Evolutionary conservation across 345 rosid species (phyloP), one percentile per base, ranked within the genome.

Genomic region (Rhizophora apiculata): DNA sequence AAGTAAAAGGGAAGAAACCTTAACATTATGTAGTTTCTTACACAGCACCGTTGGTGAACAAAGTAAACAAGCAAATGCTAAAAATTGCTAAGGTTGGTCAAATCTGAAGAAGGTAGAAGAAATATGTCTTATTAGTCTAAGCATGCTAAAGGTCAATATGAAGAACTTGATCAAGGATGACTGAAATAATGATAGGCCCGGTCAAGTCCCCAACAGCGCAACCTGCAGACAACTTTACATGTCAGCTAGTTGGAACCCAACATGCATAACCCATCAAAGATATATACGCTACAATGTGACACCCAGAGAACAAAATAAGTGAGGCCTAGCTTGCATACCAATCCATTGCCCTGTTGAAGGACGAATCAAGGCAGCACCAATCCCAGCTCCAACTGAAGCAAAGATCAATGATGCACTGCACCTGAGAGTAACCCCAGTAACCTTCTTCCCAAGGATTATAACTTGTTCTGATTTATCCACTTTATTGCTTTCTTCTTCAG

Each of bases 291-390:
- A 46, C 60, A 24, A n/a, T 8, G 27, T 6, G 15, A 10, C 19
- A 57, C 1, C 37, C 24, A 30, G 43, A 52, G 6, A 64, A 46
- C 37, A 46, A n/a, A 49, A 31, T 9, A 18, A 7, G 21, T 11
- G 1, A 8, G 55, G 53, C 8, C 16, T 52, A 18, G 60, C 26
- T 43, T 62, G 71, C 81, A 85, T 86, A 95, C 99, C 99, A 18
- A 95, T 87, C 98, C 99, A 92, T 49, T 92, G 99, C 27, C 99
- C 99, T 0, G 72, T 43, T 49, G 92, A 88, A 68, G 99, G 99
- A 34, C 94, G 94, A 62, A 89, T 39, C 18, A 90, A 69, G 67
- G 78, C 59, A 34, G 97, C 92, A 53, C 96, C 92, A 64, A 92
- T 78, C 67, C 98, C 99, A 0, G 96, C 99, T 78, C 98, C 99